Evolutionary conservation across 2,329 filamentous ascomycete genomes (phyloP), one percentile per base, ranked within the genome.

Genomic region (Zasmidium angulare): DNA sequence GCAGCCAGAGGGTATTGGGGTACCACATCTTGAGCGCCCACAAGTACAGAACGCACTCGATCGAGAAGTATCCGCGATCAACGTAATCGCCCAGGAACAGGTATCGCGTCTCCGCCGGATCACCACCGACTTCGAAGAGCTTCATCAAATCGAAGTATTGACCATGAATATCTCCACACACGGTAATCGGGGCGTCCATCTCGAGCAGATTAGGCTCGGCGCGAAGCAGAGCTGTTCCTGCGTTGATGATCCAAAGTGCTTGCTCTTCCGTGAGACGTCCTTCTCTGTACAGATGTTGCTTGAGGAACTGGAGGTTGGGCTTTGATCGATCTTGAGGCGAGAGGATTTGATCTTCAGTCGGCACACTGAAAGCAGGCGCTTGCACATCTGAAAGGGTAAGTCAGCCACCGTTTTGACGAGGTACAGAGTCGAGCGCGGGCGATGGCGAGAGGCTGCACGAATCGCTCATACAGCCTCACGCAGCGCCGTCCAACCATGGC

Each of bases 131-230:
- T 78, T 99, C 95, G 72, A 99, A 99, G 31, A 99, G 84, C 82
- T 99, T 99, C 95, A 99, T 99, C 74, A 99, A 79, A 77, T 99
- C 95, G 77, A 96, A 99, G 81, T 98, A 99, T 79, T 99, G 95
- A 68, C 95, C 95, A 77, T 99, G 95, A 56, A 99, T 93, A 73
- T 99, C 95, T 74, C 95, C 95, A 72, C 95, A 99, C 53, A 99
- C 95, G 10, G 95, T 99, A 74, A 99, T 99, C 62, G 95, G 95
- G 46, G 95, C 95, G 77, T 99, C 95, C 95, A 99, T 99, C 82
- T 99, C 95, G 68, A 99, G 84, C 66, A 99, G 82, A 77, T 98
- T 99, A 66, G 95, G 93, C 79, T 99, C 95, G 63, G 88, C 83
- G 72, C 89, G 89, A 71, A 99, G 83, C 53, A 99, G 79, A 76